These are phyloP conservation scores for Marasmius fiardii DNA, from an alignment of 1,284 basidiomycete genomes.

Conservation along the genomic window DNA sequence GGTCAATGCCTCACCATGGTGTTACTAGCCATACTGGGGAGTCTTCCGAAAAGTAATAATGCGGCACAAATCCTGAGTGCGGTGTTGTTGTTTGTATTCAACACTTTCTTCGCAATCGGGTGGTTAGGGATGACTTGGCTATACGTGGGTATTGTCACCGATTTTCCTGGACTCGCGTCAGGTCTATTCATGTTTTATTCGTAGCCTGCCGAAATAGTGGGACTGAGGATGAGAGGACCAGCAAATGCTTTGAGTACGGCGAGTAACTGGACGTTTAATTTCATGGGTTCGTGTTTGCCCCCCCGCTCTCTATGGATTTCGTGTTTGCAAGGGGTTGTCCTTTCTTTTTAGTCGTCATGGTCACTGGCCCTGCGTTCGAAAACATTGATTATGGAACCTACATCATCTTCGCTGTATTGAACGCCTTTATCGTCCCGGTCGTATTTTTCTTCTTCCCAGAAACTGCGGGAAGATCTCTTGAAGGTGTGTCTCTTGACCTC, in stretches of 20 bases:
- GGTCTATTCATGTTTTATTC: not conserved
- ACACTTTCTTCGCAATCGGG: constrained; percentile 65
- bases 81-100: constrained; percentile 62
- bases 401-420: constrained; percentile 61
- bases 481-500: constrained; percentile 35
- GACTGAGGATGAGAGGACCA: constrained; percentile 58
- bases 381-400: constrained; percentile 64
- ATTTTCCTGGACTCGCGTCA: not conserved
- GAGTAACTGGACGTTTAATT: constrained; percentile 63
- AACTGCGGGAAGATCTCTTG: constrained; percentile 59
- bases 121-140: constrained; percentile 74
- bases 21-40: constrained; percentile 54
- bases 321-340: not conserved
- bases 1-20: constrained; percentile 63
- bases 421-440: constrained; percentile 56
- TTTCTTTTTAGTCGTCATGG: constrained; percentile 42
- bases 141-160: constrained; percentile 39
- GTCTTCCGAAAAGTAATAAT: constrained; percentile 34
- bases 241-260: constrained; percentile 65
- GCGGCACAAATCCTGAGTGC: constrained; percentile 51
- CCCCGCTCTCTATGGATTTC: too few species aligned
- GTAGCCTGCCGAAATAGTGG: constrained; percentile 65
- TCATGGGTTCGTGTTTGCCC: constrained; percentile 36
- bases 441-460: constrained; percentile 69
- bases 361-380: constrained; percentile 62